phyloP scores from a whole-genome alignment of 2,329 filamentous ascomycete species.

The Sordariomycetes sp. region DNA sequence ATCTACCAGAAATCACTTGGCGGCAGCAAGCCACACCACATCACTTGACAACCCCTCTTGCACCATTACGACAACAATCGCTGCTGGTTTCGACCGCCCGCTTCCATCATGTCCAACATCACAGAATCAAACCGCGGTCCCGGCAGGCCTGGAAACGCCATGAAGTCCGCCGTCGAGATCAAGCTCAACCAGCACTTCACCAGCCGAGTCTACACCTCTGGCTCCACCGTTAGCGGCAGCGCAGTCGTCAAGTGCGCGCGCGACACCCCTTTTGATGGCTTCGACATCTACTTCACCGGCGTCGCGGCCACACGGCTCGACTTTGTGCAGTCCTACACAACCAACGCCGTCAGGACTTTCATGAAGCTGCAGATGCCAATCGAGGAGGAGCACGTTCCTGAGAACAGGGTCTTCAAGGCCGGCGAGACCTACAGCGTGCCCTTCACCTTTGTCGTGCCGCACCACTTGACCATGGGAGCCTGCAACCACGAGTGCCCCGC shows the following conservation, averaged over 20 bases:
- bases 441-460: conserved; percentile 52
- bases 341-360: conserved; percentile 40
- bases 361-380: conserved; percentile 49
- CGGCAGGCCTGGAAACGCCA: neutral
- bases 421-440: conserved; percentile 39
- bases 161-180: conserved; percentile 27
- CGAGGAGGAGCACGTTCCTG: conserved; percentile 33
- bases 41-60: too few species aligned
- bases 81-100: too few species aligned
- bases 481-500: conserved; percentile 40
- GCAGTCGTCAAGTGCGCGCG: conserved; percentile 34
- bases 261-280: conserved; percentile 37
- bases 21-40: too few species aligned
- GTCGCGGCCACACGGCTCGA: conserved; percentile 40
- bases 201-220: conserved; percentile 47
- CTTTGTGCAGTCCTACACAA: conserved; percentile 36
- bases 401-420: conserved; percentile 35
- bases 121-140: conserved; percentile 1
- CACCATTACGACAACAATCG: too few species aligned
- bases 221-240: conserved; percentile 39
- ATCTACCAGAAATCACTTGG: too few species aligned
- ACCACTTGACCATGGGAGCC: conserved; percentile 45
- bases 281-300: conserved; percentile 46
- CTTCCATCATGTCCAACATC: conserved; percentile 3
- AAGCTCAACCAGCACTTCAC: conserved; percentile 42